Base-by-base conservation (phyloP, 163 green algal genomes). In the Scenedesmus sp. region DNA sequence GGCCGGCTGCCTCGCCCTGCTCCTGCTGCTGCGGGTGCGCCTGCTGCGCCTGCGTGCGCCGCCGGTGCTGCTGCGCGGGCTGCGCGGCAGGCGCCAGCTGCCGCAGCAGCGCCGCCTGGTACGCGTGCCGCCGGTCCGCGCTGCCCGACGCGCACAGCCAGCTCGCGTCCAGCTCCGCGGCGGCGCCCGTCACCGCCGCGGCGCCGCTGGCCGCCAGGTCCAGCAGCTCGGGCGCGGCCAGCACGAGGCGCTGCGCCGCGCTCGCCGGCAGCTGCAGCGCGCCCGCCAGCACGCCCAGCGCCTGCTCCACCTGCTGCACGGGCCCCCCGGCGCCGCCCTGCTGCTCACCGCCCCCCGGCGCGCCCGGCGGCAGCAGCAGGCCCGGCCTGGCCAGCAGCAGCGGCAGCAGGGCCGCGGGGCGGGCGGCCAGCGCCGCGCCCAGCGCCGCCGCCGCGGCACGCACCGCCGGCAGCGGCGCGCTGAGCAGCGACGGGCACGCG, bases 371-470 rank as follows among this genome's bases (percentile, higher is more conserved):
- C 71, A 80, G 71, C 60, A 80, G 71, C 71, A 80, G 22, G 18
- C 4, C 10, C 31, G 71, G 58, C 29, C 63, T 45, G 36, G 36
- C 57, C 14, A 80, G 47, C 58, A 80, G 45, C 58, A 80, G 58
- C 31, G 58, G 36, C 58, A 71, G 44, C 20, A 71, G n/a, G 2
- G 58, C 48, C 33, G 44, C 44, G 44, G 50, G n/a, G 15, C 15
- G 53, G 17, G 24, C 34, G 42, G 36, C 58, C 29, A 80, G 28
- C 15, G 51, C 28, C n/a, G 10, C 24, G 58, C 20, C 36, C 20
- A 80, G 58, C n/a, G 13, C n/a, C 42, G 22, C 31, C 42, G 63
- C 31, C 58, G 71, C 58, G 42, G 71, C 58, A 57, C 69, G 71
- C 42, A 80, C 58, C 22, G 3, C n/a, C 5, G 45, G 22, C 28